Base-by-base conservation (phyloP, 139 green algal species). In the Chlorella sp. region DNA sequence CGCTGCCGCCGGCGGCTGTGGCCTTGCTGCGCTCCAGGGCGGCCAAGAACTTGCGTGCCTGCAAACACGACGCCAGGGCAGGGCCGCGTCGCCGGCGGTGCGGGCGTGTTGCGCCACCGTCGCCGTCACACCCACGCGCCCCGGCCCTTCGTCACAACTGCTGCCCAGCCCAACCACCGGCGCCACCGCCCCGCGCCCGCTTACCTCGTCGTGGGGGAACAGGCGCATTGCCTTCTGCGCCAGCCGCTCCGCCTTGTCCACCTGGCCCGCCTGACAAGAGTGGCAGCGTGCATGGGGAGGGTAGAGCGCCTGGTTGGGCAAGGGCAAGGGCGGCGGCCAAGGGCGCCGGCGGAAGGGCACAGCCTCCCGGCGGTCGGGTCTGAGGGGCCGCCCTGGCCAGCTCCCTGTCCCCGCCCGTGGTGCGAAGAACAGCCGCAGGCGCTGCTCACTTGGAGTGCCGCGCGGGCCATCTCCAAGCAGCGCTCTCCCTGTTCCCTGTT, bases 191-290 rank as follows among this genome's bases (percentile, higher is more conserved):
- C n/a, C n/a, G n/a, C 61, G 31, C 21, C 58, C 2, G 15, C 76
- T 8, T 19, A 90, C 84, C 78, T 90, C 69, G 25, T 82, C 70
- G 41, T 74, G 83, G 38, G 83, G 80, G 71, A 88, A 88, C 25
- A 93, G 75, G 51, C 81, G 83, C 64, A 83, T 71, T 5, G 87
- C 88, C 43, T 91, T 92, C 0, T 84, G 55, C 17, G 75, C 81
- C 72, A 93, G 91, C 41, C 83, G 79, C 29, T 82, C 59, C 3
- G 88, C 88, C 53, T 87, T 87, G 3, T 41, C 77, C 14, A 72
- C 15, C 41, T 93, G 69, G 1, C 74, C 71, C 11, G 62, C 72
- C 29, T 43, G 36, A n/a, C n/a, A n/a, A n/a, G n/a, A n/a, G n/a
- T n/a, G n/a, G n/a, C n/a, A n/a, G n/a, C n/a, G n/a, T n/a, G n/a